Base-by-base conservation (phyloP, 2,329 filamentous ascomycete genomes). In the Sporothrix schenckii region DNA sequence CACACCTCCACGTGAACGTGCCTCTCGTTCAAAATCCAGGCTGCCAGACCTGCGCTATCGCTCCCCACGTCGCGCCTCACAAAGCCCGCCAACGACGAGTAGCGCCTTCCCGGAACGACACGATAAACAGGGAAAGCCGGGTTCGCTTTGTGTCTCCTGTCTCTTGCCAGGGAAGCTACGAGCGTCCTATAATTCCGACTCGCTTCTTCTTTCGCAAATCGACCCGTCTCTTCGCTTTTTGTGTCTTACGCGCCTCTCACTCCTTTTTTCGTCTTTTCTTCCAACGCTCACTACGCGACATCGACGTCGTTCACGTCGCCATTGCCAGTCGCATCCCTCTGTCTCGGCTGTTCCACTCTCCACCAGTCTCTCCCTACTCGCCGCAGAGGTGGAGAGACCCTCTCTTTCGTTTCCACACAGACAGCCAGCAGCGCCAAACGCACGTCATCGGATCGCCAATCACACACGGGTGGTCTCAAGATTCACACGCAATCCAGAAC, bases 381-480 rank as follows among this genome's bases (percentile, higher is more conserved):
- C 41, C 39, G 39, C 60, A 54, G 1, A 53, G 50, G 68, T 69
- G 68, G 68, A 69, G 68, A 69, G 58, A 50, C 58, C 53, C 53
- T 56, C 53, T 34, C 34, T 30, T 27, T 6, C 24, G 3, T 53
- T 53, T 53, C 21, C 52, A 24, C 52, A 21, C 66, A 68, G 19
- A 24, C 68, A 54, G 49, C 67, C 11, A 52, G 13, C 56, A 56
- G 54, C 49, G 58, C 68, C 58, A 34, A 69, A 41, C 68, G 60
- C 69, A 70, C 69, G 69, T 70, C 69, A 70, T 60, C 60, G 44
- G 61, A 44, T 70, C 69, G 61, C 69, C 69, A 66, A 66, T 66
- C 61, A 66, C 24, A 65, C 61, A 44, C 50, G 49, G 1, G 16
- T 11, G 60, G 60, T 65, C 60, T 47, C 58, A 47, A 44, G 56